Evolutionary conservation across 2,329 filamentous ascomycete genomes (phyloP), one percentile per base, ranked within the genome.

Genomic region (Cryphonectria carpinicola): DNA sequence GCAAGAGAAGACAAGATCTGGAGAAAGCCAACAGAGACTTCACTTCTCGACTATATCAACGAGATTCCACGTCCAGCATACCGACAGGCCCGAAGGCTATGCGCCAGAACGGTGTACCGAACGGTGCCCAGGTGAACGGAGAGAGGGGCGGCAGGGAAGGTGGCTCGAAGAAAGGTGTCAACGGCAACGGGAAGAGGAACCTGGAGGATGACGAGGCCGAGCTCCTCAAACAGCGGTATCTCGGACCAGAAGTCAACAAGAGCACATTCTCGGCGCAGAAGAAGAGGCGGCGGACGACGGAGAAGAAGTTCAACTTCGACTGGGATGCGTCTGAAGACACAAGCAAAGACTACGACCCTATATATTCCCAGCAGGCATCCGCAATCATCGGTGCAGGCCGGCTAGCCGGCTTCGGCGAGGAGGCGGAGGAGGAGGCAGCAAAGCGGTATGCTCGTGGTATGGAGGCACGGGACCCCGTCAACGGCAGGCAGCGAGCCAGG

Each of bases 291-390:
- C 88, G 95, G 73, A 97, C 94, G 1, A 96, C 93, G 1, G 95
- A 97, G 78, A 94, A 95, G 82, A 98, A 99, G 80, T 99, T 99
- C 84, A 99, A 98, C 77, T 99, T 99, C 77, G 96, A 97, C 76
- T 99, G 96, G 96, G 97, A 97, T 76, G 88, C 90, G 0, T 93
- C 97, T 72, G 96, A 99, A 78, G 96, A 99, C 80, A 99, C 96
- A 0, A 95, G 91, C 74, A 88, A 82, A 65, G 91, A 93, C 75
- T 92, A 94, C 78, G 95, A 97, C 76, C 92, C 93, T 0, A 86
- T 96, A 54, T 97, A 97, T 79, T 87, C 91, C 66, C 86, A 88
- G 54, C 85, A 89, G 3, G 88, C 92, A 73, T 87, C 89, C 4
- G 90, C 88, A 71, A 92, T 94, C 82, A 93, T 77, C 22, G 77